Evolutionary conservation across 352 stramenopile species (phyloP).

Genomic region (Globisporangium perplexum): DNA sequence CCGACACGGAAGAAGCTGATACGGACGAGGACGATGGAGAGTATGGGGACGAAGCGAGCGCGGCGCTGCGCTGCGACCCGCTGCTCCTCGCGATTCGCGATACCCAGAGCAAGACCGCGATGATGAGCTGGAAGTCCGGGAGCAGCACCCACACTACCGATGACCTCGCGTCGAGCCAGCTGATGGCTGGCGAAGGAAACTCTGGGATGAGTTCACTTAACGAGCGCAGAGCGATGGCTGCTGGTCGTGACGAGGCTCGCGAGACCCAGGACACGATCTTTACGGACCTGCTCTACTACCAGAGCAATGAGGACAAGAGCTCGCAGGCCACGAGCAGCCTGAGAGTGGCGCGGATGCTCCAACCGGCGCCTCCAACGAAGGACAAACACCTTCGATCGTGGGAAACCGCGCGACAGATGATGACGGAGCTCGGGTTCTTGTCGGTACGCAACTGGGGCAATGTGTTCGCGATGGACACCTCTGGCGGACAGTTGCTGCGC

Average conservation of each 20-base stretch:
- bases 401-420: slow-evolving; percentile 74
- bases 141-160: slow-evolving; percentile 8
- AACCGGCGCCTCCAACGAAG: slow-evolving; percentile 43
- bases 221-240: slow-evolving; percentile 51
- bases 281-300: slow-evolving; percentile 46
- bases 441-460: slow-evolving; percentile 83
- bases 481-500: slow-evolving; percentile 41
- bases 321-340: slow-evolving; percentile 16
- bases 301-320: slow-evolving; percentile 51
- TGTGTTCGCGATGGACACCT: slow-evolving; percentile 72
- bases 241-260: slow-evolving; percentile 42
- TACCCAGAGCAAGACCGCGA: slow-evolving; percentile 45
- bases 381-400: slow-evolving; percentile 58
- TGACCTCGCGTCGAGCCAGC: slow-evolving; percentile 16
- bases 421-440: slow-evolving; percentile 79
- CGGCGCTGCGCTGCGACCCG: slow-evolving; percentile 31
- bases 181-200: slow-evolving; percentile 65
- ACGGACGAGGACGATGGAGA: slow-evolving; percentile 15
- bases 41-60: slow-evolving; percentile 23
- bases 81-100: slow-evolving; percentile 57
- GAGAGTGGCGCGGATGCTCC: slow-evolving; percentile 17
- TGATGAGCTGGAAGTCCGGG: slow-evolving; percentile 68
- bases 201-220: slow-evolving; percentile 57
- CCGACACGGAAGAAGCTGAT: slow-evolving; percentile 21
- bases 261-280: slow-evolving; percentile 65